A percentile compares a stretch with the other conserved stretches of the same genome.
Conservation (phyloP, 2,329 filamentous ascomycete species). For the Fusarium keratoplasticum region DNA sequence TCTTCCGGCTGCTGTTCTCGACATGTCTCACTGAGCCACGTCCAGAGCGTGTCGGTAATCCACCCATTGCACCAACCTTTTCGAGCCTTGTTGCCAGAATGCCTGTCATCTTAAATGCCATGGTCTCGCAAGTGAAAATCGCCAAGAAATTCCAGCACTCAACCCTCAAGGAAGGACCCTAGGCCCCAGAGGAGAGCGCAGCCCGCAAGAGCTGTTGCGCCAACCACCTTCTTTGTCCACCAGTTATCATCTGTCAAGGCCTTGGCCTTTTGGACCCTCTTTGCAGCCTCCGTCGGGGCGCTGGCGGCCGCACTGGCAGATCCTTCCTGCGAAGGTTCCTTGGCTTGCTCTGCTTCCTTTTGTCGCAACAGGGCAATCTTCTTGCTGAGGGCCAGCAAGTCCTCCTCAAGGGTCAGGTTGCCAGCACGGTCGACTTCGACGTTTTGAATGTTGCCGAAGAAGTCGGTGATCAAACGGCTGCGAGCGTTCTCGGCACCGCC, state of each 20-base stretch:
- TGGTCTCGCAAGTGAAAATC: conserved; percentile 1
- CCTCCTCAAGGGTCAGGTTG: conserved; percentile 73
- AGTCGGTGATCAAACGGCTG: conserved; percentile 89
- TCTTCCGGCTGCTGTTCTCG: not conserved
- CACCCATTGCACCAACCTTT: not conserved
- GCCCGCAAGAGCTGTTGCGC: conserved; percentile 71
- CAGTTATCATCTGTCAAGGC: conserved; percentile 74
- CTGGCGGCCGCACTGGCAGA: conserved; percentile 45
- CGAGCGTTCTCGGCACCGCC: conserved; percentile 84
- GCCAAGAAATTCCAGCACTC: conserved; percentile 2
- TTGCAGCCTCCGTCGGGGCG: conserved; percentile 43
- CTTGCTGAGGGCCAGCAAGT: conserved; percentile 80
- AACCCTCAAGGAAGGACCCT: conserved; percentile 63
- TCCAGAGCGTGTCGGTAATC: not conserved
- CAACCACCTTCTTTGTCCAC: conserved; percentile 73
- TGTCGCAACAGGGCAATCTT: conserved; percentile 68
- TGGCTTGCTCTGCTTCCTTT: conserved; percentile 59
- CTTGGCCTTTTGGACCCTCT: conserved; percentile 58
- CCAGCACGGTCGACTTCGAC: conserved; percentile 83
- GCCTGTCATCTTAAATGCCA: conserved; percentile 19
- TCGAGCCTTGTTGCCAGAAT: not conserved
- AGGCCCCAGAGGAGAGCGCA: conserved; percentile 70
- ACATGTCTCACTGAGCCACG: not conserved
- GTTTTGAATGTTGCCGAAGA: conserved; percentile 98
- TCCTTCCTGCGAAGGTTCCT: conserved; percentile 38